These are phyloP conservation scores for Ophiocordyceps australis DNA, from an alignment of 2,329 filamentous ascomycete species.

Conservation along the genomic window DNA sequence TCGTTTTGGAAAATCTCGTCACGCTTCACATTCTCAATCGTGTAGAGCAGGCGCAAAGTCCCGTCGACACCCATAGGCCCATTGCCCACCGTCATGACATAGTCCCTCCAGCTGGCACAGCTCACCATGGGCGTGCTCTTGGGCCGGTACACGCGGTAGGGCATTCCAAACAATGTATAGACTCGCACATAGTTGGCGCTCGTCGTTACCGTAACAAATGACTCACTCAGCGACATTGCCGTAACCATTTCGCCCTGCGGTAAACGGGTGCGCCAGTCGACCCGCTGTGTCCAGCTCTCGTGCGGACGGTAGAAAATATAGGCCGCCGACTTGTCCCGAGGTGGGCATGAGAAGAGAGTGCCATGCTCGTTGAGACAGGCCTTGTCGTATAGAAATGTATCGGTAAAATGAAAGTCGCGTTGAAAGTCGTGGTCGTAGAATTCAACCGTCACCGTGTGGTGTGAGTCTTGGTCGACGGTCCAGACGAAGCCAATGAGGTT, in stretches of 20 bases:
- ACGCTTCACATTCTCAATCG: conserved; percentile 83
- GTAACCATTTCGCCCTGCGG: conserved; percentile 73
- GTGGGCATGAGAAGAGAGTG: conserved; percentile 67
- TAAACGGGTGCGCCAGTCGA: conserved; percentile 80
- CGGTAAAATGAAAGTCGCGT: conserved; percentile 92
- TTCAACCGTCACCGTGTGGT: conserved; percentile 88
- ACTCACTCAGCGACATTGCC: conserved; percentile 80
- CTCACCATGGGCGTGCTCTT: conserved; percentile 83
- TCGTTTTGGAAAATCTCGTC: conserved; percentile 92
- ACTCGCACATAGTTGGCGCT: conserved; percentile 77
- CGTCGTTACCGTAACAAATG: conserved; percentile 80
- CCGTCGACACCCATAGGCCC: conserved; percentile 70
- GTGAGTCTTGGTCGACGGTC: conserved; percentile 89
- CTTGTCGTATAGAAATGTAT: conserved; percentile 91
- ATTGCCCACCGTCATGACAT: conserved; percentile 91
- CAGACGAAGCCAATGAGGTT: conserved; percentile 91
- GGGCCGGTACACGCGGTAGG: conserved; percentile 74
- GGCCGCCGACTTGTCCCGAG: conserved; percentile 46
- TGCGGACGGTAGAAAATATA: conserved; percentile 93
- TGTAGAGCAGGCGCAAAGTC: conserved; percentile 63
- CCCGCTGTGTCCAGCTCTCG: conserved; percentile 83
- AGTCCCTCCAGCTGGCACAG: conserved; percentile 87
- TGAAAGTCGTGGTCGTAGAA: conserved; percentile 92
- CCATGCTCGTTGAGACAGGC: conserved; percentile 80
- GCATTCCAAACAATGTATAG: conserved; percentile 83